These are phyloP conservation scores for Hortaea sp. DNA, from an alignment of 2,329 filamentous ascomycete genomes.

Conservation along the genomic window DNA sequence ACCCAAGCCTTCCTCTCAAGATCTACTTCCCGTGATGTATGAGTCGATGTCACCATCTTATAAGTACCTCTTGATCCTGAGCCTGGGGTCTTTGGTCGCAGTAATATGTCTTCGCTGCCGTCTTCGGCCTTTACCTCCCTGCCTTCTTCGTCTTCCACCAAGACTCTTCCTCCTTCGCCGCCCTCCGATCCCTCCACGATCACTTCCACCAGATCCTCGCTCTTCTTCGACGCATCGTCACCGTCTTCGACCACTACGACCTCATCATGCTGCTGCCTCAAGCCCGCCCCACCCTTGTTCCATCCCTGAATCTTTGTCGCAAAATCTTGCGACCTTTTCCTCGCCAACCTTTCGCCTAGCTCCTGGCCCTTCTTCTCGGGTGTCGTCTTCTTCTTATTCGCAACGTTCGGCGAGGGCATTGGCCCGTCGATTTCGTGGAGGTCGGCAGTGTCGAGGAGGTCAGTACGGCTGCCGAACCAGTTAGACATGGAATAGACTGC, in stretches of 20 bases:
- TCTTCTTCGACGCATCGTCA: constrained; percentile 1
- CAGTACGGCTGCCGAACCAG: constrained; percentile 13
- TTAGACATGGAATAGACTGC: constrained; percentile 17
- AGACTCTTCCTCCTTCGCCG: neutral
- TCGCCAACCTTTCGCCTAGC: constrained; percentile 17
- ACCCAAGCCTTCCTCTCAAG: constrained; percentile 26
- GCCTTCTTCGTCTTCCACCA: constrained; percentile 5
- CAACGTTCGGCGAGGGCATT: constrained; percentile 19
- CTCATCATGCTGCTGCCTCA: constrained; percentile 18
- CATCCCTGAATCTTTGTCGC: constrained; percentile 23
- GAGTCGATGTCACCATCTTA: constrained; percentile 11
- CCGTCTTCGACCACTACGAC: constrained; percentile 14
- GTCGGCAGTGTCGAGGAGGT: constrained; percentile 7
- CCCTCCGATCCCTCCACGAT: constrained; percentile 8
- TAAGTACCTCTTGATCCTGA: constrained; percentile 2
- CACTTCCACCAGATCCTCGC: constrained; percentile 7
- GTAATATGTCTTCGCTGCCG: neutral
- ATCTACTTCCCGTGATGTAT: constrained; percentile 20
- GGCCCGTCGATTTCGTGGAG: constrained; percentile 9
- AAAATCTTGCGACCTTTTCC: constrained; percentile 23
- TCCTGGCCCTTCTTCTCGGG: constrained; percentile 18
- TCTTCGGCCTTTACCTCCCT: neutral
- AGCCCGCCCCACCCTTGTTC: constrained; percentile 20
- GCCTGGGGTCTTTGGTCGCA: constrained; percentile 2
- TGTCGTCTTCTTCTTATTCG: constrained; percentile 15